These are phyloP conservation scores for Erythrophleum ivorense DNA, from an alignment of 331 rosid genomes.

Conservation along the genomic window DNA sequence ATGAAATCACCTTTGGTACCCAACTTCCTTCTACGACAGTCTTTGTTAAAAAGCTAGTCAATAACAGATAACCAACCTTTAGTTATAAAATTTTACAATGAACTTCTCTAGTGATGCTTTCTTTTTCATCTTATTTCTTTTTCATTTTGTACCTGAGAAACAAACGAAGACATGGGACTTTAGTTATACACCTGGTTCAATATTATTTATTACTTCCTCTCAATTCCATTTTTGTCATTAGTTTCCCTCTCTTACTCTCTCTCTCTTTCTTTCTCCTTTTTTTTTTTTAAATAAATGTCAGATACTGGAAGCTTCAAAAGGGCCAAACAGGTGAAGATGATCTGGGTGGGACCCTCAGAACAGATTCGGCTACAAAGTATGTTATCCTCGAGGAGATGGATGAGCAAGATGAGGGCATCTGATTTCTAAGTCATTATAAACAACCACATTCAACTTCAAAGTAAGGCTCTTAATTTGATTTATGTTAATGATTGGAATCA, in stretches of 20 bases:
- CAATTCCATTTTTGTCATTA: slow-evolving; percentile 10
- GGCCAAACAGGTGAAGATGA: slow-evolving; percentile 52
- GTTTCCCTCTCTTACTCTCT: background rate
- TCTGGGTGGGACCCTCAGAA: slow-evolving; percentile 38
- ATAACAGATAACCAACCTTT: too few relatives aligned
- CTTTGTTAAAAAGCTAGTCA: too few relatives aligned
- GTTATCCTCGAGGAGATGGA: slow-evolving; percentile 89
- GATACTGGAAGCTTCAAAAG: slow-evolving; percentile 78
- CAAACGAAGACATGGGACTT: too few relatives aligned
- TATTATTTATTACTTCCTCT: background rate
- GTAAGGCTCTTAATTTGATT: slow-evolving; percentile 43
- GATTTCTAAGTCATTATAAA: slow-evolving; percentile 47
- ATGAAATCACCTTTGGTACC: too few relatives aligned
- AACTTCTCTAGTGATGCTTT: too few relatives aligned
- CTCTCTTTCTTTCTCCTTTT: background rate
- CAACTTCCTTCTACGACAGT: too few relatives aligned
- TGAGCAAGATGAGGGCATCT: slow-evolving; percentile 62
- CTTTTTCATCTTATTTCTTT: too few relatives aligned
- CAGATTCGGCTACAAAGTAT: slow-evolving; percentile 67
- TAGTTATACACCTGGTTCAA: too few relatives aligned
- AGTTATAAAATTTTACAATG: too few relatives aligned
- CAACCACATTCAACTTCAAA: slow-evolving; percentile 26
- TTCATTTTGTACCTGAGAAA: too few relatives aligned
- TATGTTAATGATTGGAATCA: slow-evolving; percentile 10
- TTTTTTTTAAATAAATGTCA: slow-evolving; percentile 32